Percentiles rank a stretch among this genome's conserved stretches.
Evolutionary conservation across 2,329 filamentous ascomycete genomes (phyloP).

Genomic region (Stagonosporopsis rhizophila): DNA sequence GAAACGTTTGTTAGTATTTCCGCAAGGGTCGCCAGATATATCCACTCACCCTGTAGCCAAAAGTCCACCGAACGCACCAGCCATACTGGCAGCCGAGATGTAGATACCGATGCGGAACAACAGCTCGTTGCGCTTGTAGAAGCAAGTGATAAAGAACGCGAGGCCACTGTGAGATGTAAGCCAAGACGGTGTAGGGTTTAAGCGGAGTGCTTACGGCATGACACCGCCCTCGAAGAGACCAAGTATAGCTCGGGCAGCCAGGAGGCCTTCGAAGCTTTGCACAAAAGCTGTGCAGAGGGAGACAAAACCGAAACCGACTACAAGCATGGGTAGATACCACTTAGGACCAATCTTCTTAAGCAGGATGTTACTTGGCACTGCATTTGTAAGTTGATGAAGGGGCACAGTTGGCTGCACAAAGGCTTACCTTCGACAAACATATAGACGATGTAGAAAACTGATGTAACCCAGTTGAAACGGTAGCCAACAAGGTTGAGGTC

Average conservation of each 20-base stretch:
- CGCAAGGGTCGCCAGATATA: background rate
- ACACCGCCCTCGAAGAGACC: constrained; percentile 65
- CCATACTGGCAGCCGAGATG: constrained; percentile 62
- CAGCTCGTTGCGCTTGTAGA: constrained; percentile 65
- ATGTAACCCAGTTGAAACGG: constrained; percentile 65
- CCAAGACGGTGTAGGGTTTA: background rate
- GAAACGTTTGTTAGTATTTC: constrained; percentile 6
- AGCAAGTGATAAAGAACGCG: constrained; percentile 63
- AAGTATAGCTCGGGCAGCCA: constrained; percentile 58
- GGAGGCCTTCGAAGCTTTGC: constrained; percentile 55
- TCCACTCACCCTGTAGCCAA: constrained; percentile 59
- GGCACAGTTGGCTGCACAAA: background rate
- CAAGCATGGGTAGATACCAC: constrained; percentile 61
- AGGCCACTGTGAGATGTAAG: constrained; percentile 51
- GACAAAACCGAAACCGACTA: constrained; percentile 63
- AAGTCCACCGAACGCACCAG: constrained; percentile 65
- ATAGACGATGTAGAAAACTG: constrained; percentile 66
- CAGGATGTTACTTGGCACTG: constrained; percentile 62
- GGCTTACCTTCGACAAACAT: constrained; percentile 55
- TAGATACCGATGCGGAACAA: constrained; percentile 64
- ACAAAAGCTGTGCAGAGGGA: constrained; percentile 64
- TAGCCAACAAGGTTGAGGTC: constrained; percentile 59
- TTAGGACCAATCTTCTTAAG: constrained; percentile 62
- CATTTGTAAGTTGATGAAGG: background rate
- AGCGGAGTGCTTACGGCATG: constrained; percentile 54